Base-by-base conservation (phyloP, 192 early-diverging fungal genomes). In the Jimgerdemannia flammicorona region DNA sequence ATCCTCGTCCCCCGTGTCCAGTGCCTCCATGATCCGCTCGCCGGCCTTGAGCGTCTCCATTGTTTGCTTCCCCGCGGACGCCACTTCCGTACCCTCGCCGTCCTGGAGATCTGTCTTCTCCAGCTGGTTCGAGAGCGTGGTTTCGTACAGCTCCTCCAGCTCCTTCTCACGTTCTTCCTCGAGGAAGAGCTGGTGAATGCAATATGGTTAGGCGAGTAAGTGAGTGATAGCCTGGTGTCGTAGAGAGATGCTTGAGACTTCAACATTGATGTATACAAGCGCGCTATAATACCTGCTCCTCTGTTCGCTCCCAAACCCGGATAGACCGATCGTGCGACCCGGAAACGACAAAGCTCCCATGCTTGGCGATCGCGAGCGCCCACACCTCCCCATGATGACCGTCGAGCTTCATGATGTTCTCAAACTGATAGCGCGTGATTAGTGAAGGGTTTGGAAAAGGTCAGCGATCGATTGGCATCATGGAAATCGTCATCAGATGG, bases 81-180 rank as follows among this genome's bases (percentile, higher is more conserved):
- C 84, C 20, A 82, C 75, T 64, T 87, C 89, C 65, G 86, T 84
- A n/a, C 67, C 74, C 44, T 75, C 74, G 40, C 84, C 84, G 66
- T 86, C 78, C 3, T 81, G 76, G 40, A 90, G 73, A 18, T 72
- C 79, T 4, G 85, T 79, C 54, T 86, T 85, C 70, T 92, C 92
- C 77, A 89, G 83, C 67, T 88, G 86, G 68, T 91, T 87, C 43
- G 91, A 86, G 68, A 94, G 80, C 4, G 90, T 91, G 10, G 88
- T 82, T 73, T 99, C 96, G 63, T 95, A 94, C 74, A 96, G 66
- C 77, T 96, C 92, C 74, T 99, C 98, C 67, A 97, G 79, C 80
- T 97, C 95, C 68, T 93, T 90, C 81, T 99, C 96, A 44, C 95
- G 89, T 81, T 99, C 98, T 87, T 99, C 98, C 79, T 97, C 95